Conservation (phyloP, 1,284 basidiomycete species). For the Trametes pubescens region DNA sequence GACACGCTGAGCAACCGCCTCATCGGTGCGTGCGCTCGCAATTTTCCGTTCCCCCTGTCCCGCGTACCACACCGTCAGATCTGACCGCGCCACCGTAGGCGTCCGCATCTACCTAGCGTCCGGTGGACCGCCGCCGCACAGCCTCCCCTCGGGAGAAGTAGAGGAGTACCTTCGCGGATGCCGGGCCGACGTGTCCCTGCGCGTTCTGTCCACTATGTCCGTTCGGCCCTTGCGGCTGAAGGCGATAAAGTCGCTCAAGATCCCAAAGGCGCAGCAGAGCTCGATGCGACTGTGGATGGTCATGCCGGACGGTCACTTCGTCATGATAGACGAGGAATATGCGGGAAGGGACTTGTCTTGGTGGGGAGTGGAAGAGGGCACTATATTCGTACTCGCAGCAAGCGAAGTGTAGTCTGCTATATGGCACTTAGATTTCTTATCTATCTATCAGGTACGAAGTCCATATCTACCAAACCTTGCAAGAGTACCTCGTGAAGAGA, state of each 20-base stretch:
- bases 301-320: constrained; percentile 56
- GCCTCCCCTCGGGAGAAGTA: constrained; percentile 13
- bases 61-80: constrained; percentile 8
- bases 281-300: constrained; percentile 60
- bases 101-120: constrained; percentile 27
- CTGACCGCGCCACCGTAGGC: constrained; percentile 25
- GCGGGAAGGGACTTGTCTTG: constrained; percentile 66
- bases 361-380: constrained; percentile 73
- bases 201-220: constrained; percentile 72
- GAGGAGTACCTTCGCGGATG: constrained; percentile 11
- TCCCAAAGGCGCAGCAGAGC: constrained; percentile 39
- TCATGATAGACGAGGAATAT: constrained; percentile 53
- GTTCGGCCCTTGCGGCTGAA: constrained; percentile 58
- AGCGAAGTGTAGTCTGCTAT: not conserved
- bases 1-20: constrained; percentile 69
- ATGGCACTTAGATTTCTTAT: too few species aligned
- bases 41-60: constrained; percentile 25
- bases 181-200: constrained; percentile 43
- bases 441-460: too few species aligned
- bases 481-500: too few species aligned
- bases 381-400: constrained; percentile 21
- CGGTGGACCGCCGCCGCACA: constrained; percentile 35
- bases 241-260: constrained; percentile 44
- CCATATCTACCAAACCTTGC: too few species aligned
- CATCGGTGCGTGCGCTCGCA: constrained; percentile 55